phyloP scores from a whole-genome alignment of 2,329 filamentous ascomycete genomes.

The Lasiodiplodia hormozganensis region DNA sequence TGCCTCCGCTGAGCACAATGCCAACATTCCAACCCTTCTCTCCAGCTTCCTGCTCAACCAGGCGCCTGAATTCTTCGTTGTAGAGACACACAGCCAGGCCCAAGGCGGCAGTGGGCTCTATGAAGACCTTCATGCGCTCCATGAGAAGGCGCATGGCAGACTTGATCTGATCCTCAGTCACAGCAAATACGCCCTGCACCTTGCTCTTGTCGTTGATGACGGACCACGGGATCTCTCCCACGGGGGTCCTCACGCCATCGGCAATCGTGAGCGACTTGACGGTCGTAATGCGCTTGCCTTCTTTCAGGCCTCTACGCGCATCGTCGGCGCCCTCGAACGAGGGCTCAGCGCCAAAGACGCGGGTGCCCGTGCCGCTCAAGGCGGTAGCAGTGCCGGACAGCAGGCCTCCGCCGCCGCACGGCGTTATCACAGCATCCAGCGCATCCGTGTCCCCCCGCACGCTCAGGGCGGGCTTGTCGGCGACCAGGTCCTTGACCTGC shows the following conservation, averaged over 20 bases:
- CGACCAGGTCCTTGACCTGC: constrained; percentile 68
- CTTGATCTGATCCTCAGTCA: constrained; percentile 82
- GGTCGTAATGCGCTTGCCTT: constrained; percentile 67
- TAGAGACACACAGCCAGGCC: constrained; percentile 81
- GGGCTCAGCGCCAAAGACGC: constrained; percentile 88
- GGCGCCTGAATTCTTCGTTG: constrained; percentile 79
- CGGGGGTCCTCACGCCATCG: constrained; percentile 84
- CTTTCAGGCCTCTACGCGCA: constrained; percentile 71
- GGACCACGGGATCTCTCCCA: constrained; percentile 77
- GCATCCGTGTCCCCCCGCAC: constrained; percentile 35
- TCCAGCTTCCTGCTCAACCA: constrained; percentile 75
- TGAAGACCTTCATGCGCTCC: constrained; percentile 87
- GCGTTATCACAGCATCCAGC: constrained; percentile 70
- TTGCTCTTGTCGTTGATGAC: constrained; percentile 76
- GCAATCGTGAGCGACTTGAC: constrained; percentile 84
- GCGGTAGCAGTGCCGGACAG: constrained; percentile 82
- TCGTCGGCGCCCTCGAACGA: constrained; percentile 85
- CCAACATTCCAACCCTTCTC: constrained; percentile 76
- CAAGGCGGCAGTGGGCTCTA: constrained; percentile 90
- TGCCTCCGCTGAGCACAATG: constrained; percentile 68
- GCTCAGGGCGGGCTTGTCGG: constrained; percentile 38
- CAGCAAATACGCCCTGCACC: constrained; percentile 73
- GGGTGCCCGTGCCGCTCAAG: constrained; percentile 72
- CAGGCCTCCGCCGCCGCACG: constrained; percentile 88
- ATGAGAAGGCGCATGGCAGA: constrained; percentile 77